Evolutionary conservation across 495 filamentous ascomycete species (phyloP).

Genomic region (Penicillium manginii): DNA sequence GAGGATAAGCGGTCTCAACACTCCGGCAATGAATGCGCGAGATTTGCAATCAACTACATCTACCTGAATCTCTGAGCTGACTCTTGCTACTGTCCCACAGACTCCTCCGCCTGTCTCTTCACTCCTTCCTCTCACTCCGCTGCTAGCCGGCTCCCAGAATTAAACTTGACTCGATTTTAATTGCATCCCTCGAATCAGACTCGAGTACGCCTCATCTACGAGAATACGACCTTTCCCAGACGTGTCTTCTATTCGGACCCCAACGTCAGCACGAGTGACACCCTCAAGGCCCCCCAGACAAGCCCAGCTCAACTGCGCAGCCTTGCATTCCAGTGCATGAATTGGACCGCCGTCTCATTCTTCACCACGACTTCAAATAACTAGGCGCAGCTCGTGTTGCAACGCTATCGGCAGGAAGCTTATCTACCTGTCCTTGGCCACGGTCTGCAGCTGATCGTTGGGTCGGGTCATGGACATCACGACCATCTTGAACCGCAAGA

Average conservation of each 20-base stretch:
- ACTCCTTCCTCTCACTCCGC: constrained; percentile 13
- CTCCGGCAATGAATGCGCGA: neutral
- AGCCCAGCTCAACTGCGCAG: constrained; percentile 4
- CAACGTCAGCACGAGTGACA: constrained; percentile 2
- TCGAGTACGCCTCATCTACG: constrained; percentile 1
- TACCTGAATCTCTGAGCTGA: neutral
- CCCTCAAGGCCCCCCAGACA: constrained; percentile 3
- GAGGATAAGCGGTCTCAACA: neutral
- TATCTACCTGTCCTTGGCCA: constrained; percentile 39
- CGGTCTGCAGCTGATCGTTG: constrained; percentile 39
- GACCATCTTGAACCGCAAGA: constrained; percentile 69
- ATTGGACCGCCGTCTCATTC: constrained; percentile 14
- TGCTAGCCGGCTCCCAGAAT: constrained; percentile 16
- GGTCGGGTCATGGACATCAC: constrained; percentile 69
- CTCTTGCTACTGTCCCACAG: neutral
- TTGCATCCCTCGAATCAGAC: constrained; percentile 8
- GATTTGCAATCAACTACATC: neutral
- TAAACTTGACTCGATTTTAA: neutral
- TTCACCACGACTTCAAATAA: constrained; percentile 6
- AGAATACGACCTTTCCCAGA: neutral
- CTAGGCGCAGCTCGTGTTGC: constrained; percentile 4
- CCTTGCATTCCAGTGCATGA: constrained; percentile 26
- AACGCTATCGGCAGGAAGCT: constrained; percentile 18
- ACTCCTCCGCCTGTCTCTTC: neutral
- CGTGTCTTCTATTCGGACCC: constrained; percentile 1